phyloP scores from a whole-genome alignment of 306 rosid genomes.

The Ammopiptanthus mongolicus region DNA sequence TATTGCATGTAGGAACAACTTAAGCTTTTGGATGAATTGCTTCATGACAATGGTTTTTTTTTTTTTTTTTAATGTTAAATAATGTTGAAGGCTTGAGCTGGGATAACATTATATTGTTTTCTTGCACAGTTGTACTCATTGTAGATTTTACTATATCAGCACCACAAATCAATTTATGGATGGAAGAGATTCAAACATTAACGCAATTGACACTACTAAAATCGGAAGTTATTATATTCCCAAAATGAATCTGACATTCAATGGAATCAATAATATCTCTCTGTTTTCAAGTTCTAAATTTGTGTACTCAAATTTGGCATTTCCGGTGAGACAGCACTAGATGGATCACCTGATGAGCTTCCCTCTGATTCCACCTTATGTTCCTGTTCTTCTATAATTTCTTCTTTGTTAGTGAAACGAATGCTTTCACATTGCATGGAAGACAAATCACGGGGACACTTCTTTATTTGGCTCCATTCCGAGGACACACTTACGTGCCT shows the following conservation, averaged over 20 bases:
- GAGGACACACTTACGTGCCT: too few relatives aligned
- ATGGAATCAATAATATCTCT: background rate
- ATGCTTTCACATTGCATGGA: background rate
- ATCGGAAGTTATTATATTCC: background rate
- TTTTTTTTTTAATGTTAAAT: background rate
- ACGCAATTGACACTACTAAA: background rate
- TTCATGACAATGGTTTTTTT: background rate
- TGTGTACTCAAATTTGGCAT: background rate
- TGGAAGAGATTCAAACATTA: background rate
- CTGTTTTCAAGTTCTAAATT: background rate
- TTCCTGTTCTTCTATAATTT: too few relatives aligned
- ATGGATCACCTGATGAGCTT: background rate
- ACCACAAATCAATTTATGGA: background rate
- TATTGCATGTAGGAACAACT: too few relatives aligned
- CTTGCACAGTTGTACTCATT: background rate
- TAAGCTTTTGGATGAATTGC: background rate
- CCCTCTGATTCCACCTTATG: background rate
- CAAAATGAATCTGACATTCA: background rate
- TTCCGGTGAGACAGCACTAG: background rate
- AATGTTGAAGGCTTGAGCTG: background rate
- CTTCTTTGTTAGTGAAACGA: background rate
- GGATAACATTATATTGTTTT: background rate
- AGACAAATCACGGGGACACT: background rate
- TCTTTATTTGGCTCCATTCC: too few relatives aligned
- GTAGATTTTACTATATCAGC: background rate